Percentiles rank a stretch among this genome's conserved stretches.
These are phyloP conservation scores for Rhizopus sp. DNA, from an alignment of 371 early-diverging fungal genomes.

Conservation along the genomic window DNA sequence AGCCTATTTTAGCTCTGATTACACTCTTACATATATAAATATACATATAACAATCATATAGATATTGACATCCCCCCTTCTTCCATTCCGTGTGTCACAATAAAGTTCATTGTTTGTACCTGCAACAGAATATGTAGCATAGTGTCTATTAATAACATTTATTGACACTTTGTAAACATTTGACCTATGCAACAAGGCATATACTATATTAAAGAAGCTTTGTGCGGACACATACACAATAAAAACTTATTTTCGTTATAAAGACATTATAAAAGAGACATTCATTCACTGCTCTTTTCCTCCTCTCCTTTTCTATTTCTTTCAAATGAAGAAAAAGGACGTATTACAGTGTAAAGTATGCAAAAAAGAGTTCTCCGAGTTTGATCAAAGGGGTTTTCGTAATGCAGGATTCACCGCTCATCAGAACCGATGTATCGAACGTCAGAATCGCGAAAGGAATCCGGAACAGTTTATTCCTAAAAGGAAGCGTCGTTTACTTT, in stretches of 20 bases:
- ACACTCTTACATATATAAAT: background rate
- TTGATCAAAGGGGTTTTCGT: slow-evolving; percentile 44
- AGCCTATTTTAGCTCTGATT: background rate
- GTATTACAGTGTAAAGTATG: slow-evolving; percentile 30
- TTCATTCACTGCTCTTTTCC: slow-evolving; percentile 1
- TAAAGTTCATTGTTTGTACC: too few relatives aligned
- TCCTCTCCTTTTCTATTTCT: slow-evolving; percentile 2
- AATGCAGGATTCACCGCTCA: slow-evolving; percentile 47
- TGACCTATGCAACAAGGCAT: background rate
- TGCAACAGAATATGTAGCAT: too few relatives aligned
- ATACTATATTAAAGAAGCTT: background rate
- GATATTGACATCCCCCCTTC: too few relatives aligned
- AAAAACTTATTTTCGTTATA: too few relatives aligned
- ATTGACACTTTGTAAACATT: too few relatives aligned
- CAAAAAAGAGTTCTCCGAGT: slow-evolving; percentile 33
- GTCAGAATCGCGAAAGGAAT: background rate
- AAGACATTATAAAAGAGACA: background rate
- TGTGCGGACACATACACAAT: too few relatives aligned
- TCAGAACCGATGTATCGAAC: slow-evolving; percentile 37
- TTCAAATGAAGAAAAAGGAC: background rate
- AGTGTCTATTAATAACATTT: too few relatives aligned
- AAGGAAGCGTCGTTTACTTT: background rate
- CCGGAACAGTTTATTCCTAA: too few relatives aligned
- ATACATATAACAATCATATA: background rate
- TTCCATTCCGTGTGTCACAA: background rate